Conservation (phyloP, 768 basidiomycete genomes). For the Rhizopogon rudus region DNA sequence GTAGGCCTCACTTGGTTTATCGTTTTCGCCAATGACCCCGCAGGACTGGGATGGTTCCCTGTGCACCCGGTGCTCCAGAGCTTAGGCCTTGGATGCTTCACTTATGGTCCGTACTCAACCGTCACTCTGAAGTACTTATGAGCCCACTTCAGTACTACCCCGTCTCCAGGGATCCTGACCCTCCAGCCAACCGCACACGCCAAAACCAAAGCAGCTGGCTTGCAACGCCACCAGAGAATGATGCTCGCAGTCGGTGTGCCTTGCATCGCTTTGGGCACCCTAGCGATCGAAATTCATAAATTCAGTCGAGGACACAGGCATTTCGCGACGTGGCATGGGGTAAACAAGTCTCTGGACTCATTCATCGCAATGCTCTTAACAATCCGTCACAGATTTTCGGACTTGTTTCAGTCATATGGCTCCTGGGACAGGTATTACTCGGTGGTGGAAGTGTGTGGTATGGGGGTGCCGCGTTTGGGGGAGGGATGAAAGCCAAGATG, state of each 20-base stretch:
- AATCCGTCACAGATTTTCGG: conserved; percentile 49
- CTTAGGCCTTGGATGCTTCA: conserved; percentile 49
- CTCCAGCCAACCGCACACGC: conserved; percentile 71
- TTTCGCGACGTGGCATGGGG: conserved; percentile 74
- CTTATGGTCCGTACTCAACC: conserved; percentile 45
- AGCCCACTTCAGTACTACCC: neutral
- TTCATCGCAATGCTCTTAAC: neutral
- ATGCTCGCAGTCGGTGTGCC: conserved; percentile 55
- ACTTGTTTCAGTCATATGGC: conserved; percentile 54
- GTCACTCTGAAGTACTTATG: neutral
- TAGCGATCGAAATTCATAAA: conserved; percentile 65
- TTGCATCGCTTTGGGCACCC: conserved; percentile 51
- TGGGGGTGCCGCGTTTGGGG: conserved; percentile 64
- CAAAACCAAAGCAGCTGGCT: conserved; percentile 58
- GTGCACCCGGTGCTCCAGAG: conserved; percentile 64
- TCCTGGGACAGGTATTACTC: conserved; percentile 52
- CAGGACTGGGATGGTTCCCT: conserved; percentile 52
- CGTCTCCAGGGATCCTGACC: conserved; percentile 57
- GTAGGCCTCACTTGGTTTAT: conserved; percentile 39
- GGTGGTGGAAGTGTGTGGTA: conserved; percentile 82
- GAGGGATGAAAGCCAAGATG: conserved; percentile 62
- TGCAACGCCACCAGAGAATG: conserved; percentile 64
- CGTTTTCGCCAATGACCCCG: conserved; percentile 42
- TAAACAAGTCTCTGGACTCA: conserved; percentile 28
- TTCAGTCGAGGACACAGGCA: conserved; percentile 43